Evolutionary conservation across 345 rosid species (phyloP), one percentile per base, ranked within the genome.

Genomic region (Gynandropsis gynandra): DNA sequence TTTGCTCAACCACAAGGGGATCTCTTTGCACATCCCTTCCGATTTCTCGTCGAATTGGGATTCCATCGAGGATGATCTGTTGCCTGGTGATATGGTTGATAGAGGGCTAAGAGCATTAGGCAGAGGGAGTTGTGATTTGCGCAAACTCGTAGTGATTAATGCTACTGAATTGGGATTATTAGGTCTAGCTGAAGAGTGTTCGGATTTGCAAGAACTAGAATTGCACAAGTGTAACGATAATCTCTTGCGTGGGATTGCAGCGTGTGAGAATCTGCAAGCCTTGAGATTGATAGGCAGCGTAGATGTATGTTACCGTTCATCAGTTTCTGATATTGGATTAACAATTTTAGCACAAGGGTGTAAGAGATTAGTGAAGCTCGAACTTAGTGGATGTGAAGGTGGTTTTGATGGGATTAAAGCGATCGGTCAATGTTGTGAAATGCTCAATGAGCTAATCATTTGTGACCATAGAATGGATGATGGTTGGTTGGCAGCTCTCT

Each of bases 351-450:
- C 99, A 6, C 97, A 85, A 47, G 99, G 97, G 48, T 93, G 97
- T 63, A 80, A 70, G 74, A 73, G 87, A 46, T 47, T 93, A 27
- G 92, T 83, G 70, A 85, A 74, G 84, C 87, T 93, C 17, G 97
- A 93, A 76, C 83, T 88, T 52, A 62, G 71, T 62, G 85, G 97
- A 7, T 88, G 99, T 51, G 97, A 83, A 58, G 99, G 99, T 41
- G 88, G 96, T 34, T 88, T 80, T 15, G 97, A 85, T 76, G 99
- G 97, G 69, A 71, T 85, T 27, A 93, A 93, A 65, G 99, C 99
- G 4, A 77, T 93, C 4, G 99, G 97, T 18, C 97, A 88, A 56
- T 93, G 97, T 19, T 93, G 97, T 59, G 84, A 81, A 49, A 72
- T 80, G 85, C 83, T 88, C 38, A 95, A 88, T 40, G 95, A 93